Evolutionary conservation across 148 eudicot genomes (phyloP).

Genomic region (Cornus kousa): DNA sequence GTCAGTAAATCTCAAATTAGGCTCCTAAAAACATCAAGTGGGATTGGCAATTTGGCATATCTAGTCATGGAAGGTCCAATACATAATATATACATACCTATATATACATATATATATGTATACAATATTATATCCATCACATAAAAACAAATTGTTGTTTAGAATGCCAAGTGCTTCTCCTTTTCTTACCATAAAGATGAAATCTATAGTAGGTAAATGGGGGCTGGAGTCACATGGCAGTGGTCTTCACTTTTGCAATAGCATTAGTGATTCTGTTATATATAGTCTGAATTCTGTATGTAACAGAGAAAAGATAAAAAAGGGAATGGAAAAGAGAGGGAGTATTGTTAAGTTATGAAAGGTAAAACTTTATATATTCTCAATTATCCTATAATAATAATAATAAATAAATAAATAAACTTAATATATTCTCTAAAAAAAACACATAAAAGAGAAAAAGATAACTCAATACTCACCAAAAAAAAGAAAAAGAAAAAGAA

Average conservation of each 20-base stretch:
- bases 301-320: no score
- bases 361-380: not conserved
- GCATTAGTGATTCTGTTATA: not conserved
- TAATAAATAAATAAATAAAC: no score
- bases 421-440: not conserved
- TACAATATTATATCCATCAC: not conserved
- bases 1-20: not conserved
- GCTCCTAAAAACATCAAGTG: not conserved
- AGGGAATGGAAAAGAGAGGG: not conserved
- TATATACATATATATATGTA: not conserved
- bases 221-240: slow-evolving; percentile 14
- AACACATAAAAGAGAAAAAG: not conserved
- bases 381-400: not conserved
- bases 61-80: not conserved
- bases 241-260: slow-evolving; percentile 16
- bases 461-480: not conserved
- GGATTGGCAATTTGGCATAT: not conserved
- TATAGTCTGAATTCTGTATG: not conserved
- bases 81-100: not conserved
- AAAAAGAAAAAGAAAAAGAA: not conserved
- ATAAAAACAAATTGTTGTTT: slow-evolving; percentile 2
- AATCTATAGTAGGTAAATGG: slow-evolving; percentile 4
- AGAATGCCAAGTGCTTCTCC: slow-evolving; percentile 7
- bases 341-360: not conserved
- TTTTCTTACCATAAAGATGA: slow-evolving; percentile 11